These are phyloP conservation scores for Quercus berberidifolia DNA, from an alignment of 306 rosid species.

Conservation along the genomic window DNA sequence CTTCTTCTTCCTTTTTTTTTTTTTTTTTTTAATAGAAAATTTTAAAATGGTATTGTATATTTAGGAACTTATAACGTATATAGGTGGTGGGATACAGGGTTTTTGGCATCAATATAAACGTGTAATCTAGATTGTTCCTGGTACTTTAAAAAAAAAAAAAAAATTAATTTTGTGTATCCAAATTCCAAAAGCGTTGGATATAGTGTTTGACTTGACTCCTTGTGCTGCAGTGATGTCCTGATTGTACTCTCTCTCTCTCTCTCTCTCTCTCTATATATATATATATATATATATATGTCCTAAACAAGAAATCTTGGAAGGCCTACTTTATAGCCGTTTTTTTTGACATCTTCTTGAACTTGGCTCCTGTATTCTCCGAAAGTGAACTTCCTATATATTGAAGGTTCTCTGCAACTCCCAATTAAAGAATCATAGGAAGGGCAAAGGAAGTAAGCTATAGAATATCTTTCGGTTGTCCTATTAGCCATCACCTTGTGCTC, in stretches of 20 bases:
- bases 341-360: slow-evolving; percentile 73
- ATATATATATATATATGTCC: background rate
- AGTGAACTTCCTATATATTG: slow-evolving; percentile 69
- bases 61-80: too few species aligned
- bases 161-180: background rate
- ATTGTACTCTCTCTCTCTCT: too few species aligned
- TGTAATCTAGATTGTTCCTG: background rate
- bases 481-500: slow-evolving; percentile 80
- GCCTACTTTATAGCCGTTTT: slow-evolving; percentile 69
- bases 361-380: slow-evolving; percentile 72
- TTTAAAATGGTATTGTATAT: too few species aligned
- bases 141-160: background rate
- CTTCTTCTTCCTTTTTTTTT: too few species aligned
- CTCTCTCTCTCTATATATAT: too few species aligned
- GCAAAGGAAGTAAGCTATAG: slow-evolving; percentile 82
- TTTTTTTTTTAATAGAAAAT: too few species aligned
- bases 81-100: background rate
- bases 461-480: slow-evolving; percentile 57
- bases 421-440: slow-evolving; percentile 71
- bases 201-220: background rate
- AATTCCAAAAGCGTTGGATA: background rate
- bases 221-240: background rate
- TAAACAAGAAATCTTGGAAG: slow-evolving; percentile 59
- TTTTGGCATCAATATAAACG: background rate
- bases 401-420: slow-evolving; percentile 63